Base-by-base conservation (phyloP, 1,284 basidiomycete species). In the Entoloma clypeatum region DNA sequence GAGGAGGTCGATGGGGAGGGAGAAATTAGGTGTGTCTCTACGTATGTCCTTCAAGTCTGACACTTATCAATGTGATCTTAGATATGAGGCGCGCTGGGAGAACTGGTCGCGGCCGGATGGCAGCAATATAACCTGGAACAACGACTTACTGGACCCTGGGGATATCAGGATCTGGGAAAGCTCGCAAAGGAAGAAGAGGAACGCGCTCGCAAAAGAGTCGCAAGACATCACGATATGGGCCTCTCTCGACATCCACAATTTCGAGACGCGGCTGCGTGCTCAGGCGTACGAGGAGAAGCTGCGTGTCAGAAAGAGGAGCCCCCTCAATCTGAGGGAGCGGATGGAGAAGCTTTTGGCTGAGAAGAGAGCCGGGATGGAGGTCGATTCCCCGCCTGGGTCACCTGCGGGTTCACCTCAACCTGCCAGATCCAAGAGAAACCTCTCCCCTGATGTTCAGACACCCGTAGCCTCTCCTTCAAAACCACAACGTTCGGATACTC, bases 201-300 rank as follows among this genome's bases (percentile, higher is more conserved):
- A 41, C 1, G 22, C 39, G 5, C 43, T 59, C 5, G 58, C 61
- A 2, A 21, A 31, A 3, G 53, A 59, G 21, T 57, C 59, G 2
- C 42, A 53, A 2, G 55, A 57, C 25, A 58, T 69, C n/a, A 53
- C 55, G 2, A 43, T 62, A 8, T 50, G 52, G 13, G 36, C 56
- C 0, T 54, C 60, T 3, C 46, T 61, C 11, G 65, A 70, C 32
- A 55, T 75, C 10, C 65, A 72, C 49, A 65, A 71, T 35, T 62
- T 58, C 3, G 50, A 57, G 19, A 75, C 73, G 0, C 56, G 59
- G 21, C 58, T 68, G 1, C 62, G 64, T 27, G 57, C 54, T 8
- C 68, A 75, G 39, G 76, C 67, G 0, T 68, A 64, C 38, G 54
- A 64, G 0, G 71, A 77, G 40, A 77, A 75, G 47, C 35, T 57